Evolutionary conservation across 2,329 filamentous ascomycete genomes (phyloP).

Genomic region (Alternaria brassicae): DNA sequence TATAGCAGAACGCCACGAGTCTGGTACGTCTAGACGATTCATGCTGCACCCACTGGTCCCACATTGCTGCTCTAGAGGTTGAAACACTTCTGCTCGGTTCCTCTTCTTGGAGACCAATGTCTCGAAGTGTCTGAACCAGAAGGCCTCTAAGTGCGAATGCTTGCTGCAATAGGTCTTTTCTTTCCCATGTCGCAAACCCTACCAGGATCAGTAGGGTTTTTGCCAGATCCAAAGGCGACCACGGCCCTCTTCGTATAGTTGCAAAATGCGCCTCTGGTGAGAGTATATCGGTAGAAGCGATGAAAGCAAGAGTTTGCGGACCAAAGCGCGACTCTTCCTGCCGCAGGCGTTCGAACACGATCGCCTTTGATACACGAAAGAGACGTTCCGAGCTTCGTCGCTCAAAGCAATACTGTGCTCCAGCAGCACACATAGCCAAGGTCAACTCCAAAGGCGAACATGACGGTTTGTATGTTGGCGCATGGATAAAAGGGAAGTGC

Average conservation of each 20-base stretch:
- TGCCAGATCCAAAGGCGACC: slow-evolving; percentile 37
- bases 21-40: slow-evolving; percentile 43
- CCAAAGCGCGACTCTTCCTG: slow-evolving; percentile 36
- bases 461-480: slow-evolving; percentile 41
- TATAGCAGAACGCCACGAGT: slow-evolving; percentile 42
- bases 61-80: slow-evolving; percentile 32
- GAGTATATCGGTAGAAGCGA: slow-evolving; percentile 21
- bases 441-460: slow-evolving; percentile 42
- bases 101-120: slow-evolving; percentile 38
- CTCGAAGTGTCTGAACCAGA: slow-evolving; percentile 38
- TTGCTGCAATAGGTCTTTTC: slow-evolving; percentile 39
- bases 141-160: slow-evolving; percentile 39
- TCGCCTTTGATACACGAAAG: slow-evolving; percentile 39
- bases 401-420: slow-evolving; percentile 47
- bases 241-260: slow-evolving; percentile 28
- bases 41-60: slow-evolving; percentile 40
- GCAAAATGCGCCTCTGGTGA: slow-evolving; percentile 13
- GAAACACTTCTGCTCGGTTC: slow-evolving; percentile 10
- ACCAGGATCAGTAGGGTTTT: slow-evolving; percentile 43
- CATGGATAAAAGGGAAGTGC: slow-evolving; percentile 46
- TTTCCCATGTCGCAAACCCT: slow-evolving; percentile 44
- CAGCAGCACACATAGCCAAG: slow-evolving; percentile 43
- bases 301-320: slow-evolving; percentile 32
- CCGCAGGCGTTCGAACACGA: slow-evolving; percentile 37
- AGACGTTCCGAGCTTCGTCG: slow-evolving; percentile 37